A percentile compares a stretch with the other conserved stretches of the same genome.
Conservation (phyloP, 805 yeast genomes). For the Kazachstania psychrophila region DNA sequence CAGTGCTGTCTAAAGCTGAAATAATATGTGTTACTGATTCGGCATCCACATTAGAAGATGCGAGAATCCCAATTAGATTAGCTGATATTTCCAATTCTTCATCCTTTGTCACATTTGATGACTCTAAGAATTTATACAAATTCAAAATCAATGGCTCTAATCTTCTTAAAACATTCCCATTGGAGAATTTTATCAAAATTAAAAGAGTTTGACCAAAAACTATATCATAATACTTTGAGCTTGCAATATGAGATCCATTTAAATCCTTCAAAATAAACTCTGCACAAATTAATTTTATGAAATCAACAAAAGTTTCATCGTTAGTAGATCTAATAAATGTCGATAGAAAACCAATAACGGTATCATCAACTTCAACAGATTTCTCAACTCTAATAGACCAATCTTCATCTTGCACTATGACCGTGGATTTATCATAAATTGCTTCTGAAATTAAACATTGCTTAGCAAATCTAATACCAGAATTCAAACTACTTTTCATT, state of each 20-base stretch:
- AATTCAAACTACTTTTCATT: conserved; percentile 29
- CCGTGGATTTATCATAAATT: conserved; percentile 40
- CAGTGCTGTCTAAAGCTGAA: neutral
- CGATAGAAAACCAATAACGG: conserved; percentile 34
- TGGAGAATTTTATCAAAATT: conserved; percentile 18
- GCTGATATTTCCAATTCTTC: conserved; percentile 32
- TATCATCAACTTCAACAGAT: conserved; percentile 53
- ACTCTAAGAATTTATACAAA: conserved; percentile 20
- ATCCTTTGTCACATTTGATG: conserved; percentile 13
- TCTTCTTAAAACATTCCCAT: conserved; percentile 1
- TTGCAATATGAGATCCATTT: conserved; percentile 8
- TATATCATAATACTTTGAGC: conserved; percentile 19
- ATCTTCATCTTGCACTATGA: conserved; percentile 58
- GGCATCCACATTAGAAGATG: conserved; percentile 8
- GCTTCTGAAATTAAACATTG: conserved; percentile 61
- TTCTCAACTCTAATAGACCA: conserved; percentile 65
- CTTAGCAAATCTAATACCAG: conserved; percentile 45
- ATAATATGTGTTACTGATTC: conserved; percentile 6
- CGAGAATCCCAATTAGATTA: conserved; percentile 40
- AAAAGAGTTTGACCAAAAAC: conserved; percentile 32
- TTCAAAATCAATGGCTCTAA: conserved; percentile 13
- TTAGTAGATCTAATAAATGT: conserved; percentile 8
- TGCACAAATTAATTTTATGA: conserved; percentile 31
- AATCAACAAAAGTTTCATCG: conserved; percentile 18
- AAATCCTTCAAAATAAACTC: conserved; percentile 25